Percentiles rank a stretch among this genome's conserved stretches.
These are phyloP conservation scores for Geosmithia morbida DNA, from an alignment of 2,329 filamentous ascomycete genomes.

Conservation along the genomic window DNA sequence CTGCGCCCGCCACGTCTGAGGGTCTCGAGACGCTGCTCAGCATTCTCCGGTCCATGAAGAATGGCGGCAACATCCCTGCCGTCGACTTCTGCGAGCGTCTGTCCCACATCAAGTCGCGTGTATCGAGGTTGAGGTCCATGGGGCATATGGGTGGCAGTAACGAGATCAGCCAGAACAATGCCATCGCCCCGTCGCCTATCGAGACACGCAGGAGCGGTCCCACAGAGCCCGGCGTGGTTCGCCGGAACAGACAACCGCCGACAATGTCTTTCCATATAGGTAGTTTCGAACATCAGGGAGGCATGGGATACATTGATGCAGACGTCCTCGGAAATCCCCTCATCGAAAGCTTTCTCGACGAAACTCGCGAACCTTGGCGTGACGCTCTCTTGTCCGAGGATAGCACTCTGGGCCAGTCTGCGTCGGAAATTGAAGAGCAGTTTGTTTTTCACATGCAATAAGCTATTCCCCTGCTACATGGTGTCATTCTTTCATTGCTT, in stretches of 20 bases:
- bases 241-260: not conserved
- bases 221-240: not conserved
- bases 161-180: not conserved
- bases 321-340: slow-evolving; percentile 11
- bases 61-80: slow-evolving; percentile 14
- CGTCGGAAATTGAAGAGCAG: slow-evolving; percentile 12
- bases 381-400: slow-evolving; percentile 11
- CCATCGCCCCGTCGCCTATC: not conserved
- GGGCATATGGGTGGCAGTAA: not conserved
- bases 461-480: not conserved
- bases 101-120: slow-evolving; percentile 9
- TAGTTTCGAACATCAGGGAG: not conserved
- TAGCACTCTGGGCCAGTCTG: slow-evolving; percentile 10
- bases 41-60: slow-evolving; percentile 13
- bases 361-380: slow-evolving; percentile 10
- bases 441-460: slow-evolving; percentile 4
- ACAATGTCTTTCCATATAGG: not conserved
- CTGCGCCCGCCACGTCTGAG: slow-evolving; percentile 10
- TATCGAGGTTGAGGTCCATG: slow-evolving; percentile 6
- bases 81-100: slow-evolving; percentile 14
- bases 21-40: slow-evolving; percentile 13
- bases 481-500: not conserved
- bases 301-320: slow-evolving; percentile 6
- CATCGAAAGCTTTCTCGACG: slow-evolving; percentile 12
- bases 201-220: not conserved